These are phyloP conservation scores for Tephrocybe sp. DNA, from an alignment of 768 basidiomycete genomes.

Conservation along the genomic window DNA sequence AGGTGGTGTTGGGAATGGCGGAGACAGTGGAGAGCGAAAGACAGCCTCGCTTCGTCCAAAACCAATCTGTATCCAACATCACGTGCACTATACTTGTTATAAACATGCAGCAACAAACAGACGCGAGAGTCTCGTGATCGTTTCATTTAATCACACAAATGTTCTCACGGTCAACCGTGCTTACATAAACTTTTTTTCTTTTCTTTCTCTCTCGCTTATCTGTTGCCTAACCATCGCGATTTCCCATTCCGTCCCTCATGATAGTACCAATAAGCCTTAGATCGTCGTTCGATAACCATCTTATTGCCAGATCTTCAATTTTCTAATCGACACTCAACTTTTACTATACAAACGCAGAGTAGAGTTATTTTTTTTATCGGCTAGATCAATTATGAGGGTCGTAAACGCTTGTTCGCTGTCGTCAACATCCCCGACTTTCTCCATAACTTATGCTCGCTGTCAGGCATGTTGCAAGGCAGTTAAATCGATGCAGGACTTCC, in stretches of 20 bases:
- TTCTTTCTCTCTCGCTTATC: too few relatives aligned
- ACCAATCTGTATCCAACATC: conserved; percentile 39
- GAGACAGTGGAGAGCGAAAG: conserved; percentile 25
- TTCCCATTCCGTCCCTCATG: neutral
- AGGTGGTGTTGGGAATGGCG: conserved; percentile 16
- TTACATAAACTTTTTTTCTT: too few relatives aligned
- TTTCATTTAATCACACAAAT: too few relatives aligned
- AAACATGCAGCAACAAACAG: conserved; percentile 28
- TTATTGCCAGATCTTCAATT: neutral
- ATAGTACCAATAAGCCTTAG: neutral
- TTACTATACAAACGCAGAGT: neutral
- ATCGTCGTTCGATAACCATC: conserved; percentile 2
- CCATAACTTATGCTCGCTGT: conserved; percentile 30
- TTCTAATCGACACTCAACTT: conserved; percentile 1
- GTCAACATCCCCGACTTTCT: conserved; percentile 10
- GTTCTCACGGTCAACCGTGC: too few relatives aligned
- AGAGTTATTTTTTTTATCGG: conserved; percentile 12
- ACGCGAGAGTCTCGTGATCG: conserved; percentile 40
- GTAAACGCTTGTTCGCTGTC: conserved; percentile 19
- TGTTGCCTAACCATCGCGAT: neutral
- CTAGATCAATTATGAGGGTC: conserved; percentile 20
- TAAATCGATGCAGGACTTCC: conserved; percentile 28
- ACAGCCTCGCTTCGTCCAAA: conserved; percentile 15
- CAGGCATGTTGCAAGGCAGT: conserved; percentile 27
- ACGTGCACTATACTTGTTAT: conserved; percentile 30